These are phyloP conservation scores for Chaetomiaceae sp. DNA, from an alignment of 2,329 filamentous ascomycete genomes.

Conservation along the genomic window DNA sequence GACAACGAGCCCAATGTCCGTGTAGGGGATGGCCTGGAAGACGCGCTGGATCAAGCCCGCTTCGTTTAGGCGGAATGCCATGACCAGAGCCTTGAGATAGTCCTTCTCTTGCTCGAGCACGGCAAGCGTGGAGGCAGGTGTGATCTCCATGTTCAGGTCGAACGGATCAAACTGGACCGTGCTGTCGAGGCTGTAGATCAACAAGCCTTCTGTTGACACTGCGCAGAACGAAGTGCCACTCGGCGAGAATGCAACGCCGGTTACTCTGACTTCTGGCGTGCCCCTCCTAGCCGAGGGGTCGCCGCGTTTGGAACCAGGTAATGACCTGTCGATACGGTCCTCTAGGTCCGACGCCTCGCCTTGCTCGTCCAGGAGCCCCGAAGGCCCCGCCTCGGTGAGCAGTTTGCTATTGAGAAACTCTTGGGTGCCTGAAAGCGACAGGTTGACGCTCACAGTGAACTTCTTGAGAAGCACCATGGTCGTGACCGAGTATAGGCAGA, in stretches of 20 bases:
- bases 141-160: conserved; percentile 91
- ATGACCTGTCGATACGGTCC: conserved; percentile 69
- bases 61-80: conserved; percentile 96
- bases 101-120: conserved; percentile 65
- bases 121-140: conserved; percentile 74
- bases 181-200: conserved; percentile 89
- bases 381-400: conserved; percentile 84
- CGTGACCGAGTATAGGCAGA: conserved; percentile 91
- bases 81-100: conserved; percentile 87
- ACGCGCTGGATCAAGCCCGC: conserved; percentile 74
- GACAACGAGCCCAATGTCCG: conserved; percentile 73
- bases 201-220: conserved; percentile 85
- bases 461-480: conserved; percentile 91
- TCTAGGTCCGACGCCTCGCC: conserved; percentile 87
- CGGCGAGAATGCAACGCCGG: conserved; percentile 80
- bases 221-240: conserved; percentile 89
- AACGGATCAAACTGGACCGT: conserved; percentile 88
- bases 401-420: conserved; percentile 93
- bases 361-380: conserved; percentile 78
- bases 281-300: conserved; percentile 76
- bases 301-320: conserved; percentile 82
- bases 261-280: conserved; percentile 78
- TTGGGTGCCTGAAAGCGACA: conserved; percentile 93
- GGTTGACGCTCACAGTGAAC: conserved; percentile 90
- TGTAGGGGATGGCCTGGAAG: conserved; percentile 75